Evolutionary conservation across 495 filamentous ascomycete genomes (phyloP), one percentile per base, ranked within the genome.

Genomic region (Xylaria grammica): DNA sequence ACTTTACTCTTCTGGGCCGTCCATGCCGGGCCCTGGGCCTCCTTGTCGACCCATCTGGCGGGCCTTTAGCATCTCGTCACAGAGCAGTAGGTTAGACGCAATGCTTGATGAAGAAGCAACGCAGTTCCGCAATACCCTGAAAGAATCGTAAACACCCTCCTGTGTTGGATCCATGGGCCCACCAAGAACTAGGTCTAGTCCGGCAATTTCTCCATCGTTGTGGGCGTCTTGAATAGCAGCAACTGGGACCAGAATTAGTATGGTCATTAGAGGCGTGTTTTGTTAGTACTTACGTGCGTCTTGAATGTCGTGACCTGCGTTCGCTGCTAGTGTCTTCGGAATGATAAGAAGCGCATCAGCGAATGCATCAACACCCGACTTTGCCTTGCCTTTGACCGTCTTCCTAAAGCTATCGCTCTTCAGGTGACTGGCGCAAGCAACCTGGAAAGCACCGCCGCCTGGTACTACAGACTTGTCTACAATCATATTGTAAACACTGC

Each of bases 401-500:
- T 92, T 96, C 63, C 82, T 78, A 79, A 97, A 94, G 20, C 77
- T 82, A 66, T 96, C 91, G 67, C 91, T 90, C 62, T 88, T 89
- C 52, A 99, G 85, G 76, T 97, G 93, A n/a, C 87, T 85, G 29
- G 93, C 91, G 72, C 92, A 96, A 22, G 96, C 93, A 56, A 99
- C 87, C 76, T 99, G 96, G 86, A 97, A 99, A 27, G 96, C 93
- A 57, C 95, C 95, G 59, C 90, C 95, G 36, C 95, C 95, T 1
- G 95, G 96, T 42, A 99, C 91, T 30, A 99, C 96, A 67, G 91
- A 92, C 77, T 89, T 87, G 75, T 99, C 95, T 36, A 97, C 93
- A 74, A 99, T 98, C 84, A 96, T 97, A 81, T 98, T 99, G 85
- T 97, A 97, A 51, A 97, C 93, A 69, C 91, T 95, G 65, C 95